phyloP scores from a whole-genome alignment of 768 basidiomycete genomes.

The Austroboletus eburneus region DNA sequence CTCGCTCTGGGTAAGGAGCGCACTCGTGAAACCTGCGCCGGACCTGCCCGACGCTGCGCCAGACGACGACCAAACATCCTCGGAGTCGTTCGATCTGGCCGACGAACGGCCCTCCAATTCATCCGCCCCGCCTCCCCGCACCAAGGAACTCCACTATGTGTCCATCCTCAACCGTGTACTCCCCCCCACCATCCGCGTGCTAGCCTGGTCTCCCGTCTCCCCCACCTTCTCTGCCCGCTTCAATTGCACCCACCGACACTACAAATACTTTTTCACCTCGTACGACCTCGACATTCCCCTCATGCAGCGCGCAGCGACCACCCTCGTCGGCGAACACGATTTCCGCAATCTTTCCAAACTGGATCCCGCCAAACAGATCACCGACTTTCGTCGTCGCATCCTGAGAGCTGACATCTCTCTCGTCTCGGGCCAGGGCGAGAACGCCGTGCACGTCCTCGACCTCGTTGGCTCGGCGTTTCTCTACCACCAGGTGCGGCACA shows the following conservation, averaged over 20 bases:
- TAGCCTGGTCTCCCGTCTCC: slow-evolving; percentile 91
- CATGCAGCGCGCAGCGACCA: slow-evolving; percentile 72
- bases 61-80: slow-evolving; percentile 4
- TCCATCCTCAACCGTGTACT: slow-evolving; percentile 81
- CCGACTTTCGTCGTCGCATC: slow-evolving; percentile 68
- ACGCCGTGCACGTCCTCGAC: slow-evolving; percentile 64
- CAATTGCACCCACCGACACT: slow-evolving; percentile 83
- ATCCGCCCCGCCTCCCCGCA: slow-evolving; percentile 23
- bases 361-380: slow-evolving; percentile 88
- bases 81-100: slow-evolving; percentile 29
- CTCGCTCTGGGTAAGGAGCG: slow-evolving; percentile 85
- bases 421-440: slow-evolving; percentile 35
- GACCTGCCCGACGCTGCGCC: slow-evolving; percentile 7
- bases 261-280: slow-evolving; percentile 94
- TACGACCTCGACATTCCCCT: slow-evolving; percentile 59
- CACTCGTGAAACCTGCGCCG: slow-evolving; percentile 27
- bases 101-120: slow-evolving; percentile 38
- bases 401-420: slow-evolving; percentile 59
- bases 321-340: slow-evolving; percentile 86
- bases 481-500: slow-evolving; percentile 95
- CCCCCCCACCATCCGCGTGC: slow-evolving; percentile 82
- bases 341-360: slow-evolving; percentile 95
- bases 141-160: slow-evolving; percentile 69
- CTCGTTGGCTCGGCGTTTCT: slow-evolving; percentile 86
- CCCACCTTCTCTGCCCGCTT: slow-evolving; percentile 82